Conservation (phyloP, 768 basidiomycete species). For the Suillus decipiens region DNA sequence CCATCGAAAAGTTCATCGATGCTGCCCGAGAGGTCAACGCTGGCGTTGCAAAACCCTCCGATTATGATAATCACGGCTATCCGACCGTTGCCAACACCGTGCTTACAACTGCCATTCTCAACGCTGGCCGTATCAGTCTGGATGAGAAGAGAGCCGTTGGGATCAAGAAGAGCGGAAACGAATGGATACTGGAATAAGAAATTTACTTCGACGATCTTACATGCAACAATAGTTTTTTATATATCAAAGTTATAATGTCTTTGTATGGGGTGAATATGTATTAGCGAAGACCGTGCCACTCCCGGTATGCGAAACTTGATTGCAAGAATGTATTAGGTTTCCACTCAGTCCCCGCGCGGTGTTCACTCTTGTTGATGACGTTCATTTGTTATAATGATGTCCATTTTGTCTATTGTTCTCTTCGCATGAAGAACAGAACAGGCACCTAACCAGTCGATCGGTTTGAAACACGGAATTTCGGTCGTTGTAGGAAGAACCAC, state of each 20-base stretch:
- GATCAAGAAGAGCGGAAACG: slow-evolving; percentile 65
- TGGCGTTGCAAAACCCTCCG: slow-evolving; percentile 59
- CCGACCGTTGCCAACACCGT: slow-evolving; percentile 92
- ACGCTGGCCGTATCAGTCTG: slow-evolving; percentile 87
- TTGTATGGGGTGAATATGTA: background rate
- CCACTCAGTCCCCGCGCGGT: background rate
- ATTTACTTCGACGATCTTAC: slow-evolving; percentile 5
- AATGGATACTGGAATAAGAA: slow-evolving; percentile 68
- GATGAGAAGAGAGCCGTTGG: slow-evolving; percentile 87
- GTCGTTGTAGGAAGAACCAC: slow-evolving; percentile 5
- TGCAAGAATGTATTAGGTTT: background rate
- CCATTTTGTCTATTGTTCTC: background rate
- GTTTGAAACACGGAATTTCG: slow-evolving; percentile 3
- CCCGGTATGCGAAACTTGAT: background rate
- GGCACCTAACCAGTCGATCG: slow-evolving; percentile 1
- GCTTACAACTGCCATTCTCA: slow-evolving; percentile 82
- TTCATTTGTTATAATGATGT: background rate
- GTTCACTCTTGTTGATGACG: background rate
- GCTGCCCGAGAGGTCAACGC: slow-evolving; percentile 80
- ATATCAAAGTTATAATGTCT: slow-evolving; percentile 2
- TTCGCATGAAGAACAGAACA: slow-evolving; percentile 1
- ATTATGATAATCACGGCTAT: slow-evolving; percentile 78
- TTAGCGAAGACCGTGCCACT: background rate
- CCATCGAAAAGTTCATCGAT: slow-evolving; percentile 91
- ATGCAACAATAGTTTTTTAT: slow-evolving; percentile 19